These are phyloP conservation scores for Grigorovia humatica DNA, from an alignment of 805 yeast species.

Conservation along the genomic window DNA sequence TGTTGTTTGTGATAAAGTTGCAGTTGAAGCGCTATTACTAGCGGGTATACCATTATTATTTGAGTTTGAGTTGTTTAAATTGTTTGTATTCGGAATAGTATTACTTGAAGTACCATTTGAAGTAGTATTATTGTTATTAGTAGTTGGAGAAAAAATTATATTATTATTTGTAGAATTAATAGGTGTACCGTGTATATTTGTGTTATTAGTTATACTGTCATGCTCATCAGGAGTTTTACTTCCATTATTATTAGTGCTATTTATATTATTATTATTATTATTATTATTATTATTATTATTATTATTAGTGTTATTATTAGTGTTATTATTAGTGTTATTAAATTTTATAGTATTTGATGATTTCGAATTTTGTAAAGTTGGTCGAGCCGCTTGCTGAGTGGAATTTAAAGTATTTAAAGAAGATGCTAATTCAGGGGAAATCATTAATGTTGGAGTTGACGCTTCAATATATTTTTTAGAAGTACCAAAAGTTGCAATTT, in stretches of 20 bases:
- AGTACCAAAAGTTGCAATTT: neutral
- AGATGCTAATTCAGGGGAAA: constrained; percentile 2
- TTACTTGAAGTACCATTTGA: neutral
- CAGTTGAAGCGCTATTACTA: neutral
- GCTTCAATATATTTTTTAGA: neutral
- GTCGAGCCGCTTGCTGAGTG: neutral
- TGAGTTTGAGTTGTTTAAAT: neutral
- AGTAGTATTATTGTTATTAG: neutral
- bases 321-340: neutral
- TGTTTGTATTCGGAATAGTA: neutral
- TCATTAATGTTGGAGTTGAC: neutral
- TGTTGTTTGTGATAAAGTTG: neutral
- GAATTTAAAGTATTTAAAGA: constrained; percentile 2
- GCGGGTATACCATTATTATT: neutral
- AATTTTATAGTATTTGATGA: neutral
- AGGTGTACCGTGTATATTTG: neutral
- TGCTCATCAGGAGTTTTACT: too few species aligned
- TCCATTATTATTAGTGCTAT: too few species aligned
- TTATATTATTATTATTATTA: too few species aligned
- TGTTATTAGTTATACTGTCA: too few species aligned
- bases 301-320: neutral
- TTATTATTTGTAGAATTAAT: neutral
- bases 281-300: too few species aligned
- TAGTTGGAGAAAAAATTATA: neutral
- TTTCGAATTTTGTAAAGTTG: neutral